Percentiles rank a stretch among this genome's conserved stretches.
phyloP scores from a whole-genome alignment of 345 rosid genomes.

The Eucalyptus rudis region DNA sequence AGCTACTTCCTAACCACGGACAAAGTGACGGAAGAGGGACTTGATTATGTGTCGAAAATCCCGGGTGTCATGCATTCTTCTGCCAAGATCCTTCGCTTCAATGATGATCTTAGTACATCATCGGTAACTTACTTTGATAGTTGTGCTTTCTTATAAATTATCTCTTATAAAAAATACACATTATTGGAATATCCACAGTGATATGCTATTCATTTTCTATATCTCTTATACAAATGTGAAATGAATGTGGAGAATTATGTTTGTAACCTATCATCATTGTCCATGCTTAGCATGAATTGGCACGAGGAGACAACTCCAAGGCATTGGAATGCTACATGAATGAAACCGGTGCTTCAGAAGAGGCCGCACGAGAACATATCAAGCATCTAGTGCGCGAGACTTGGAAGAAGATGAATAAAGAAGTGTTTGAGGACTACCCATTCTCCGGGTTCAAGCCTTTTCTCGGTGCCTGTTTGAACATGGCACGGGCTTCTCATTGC shows the following conservation, averaged over 20 bases:
- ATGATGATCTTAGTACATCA: conserved; percentile 3
- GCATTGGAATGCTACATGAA: not conserved
- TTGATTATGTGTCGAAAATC: not conserved
- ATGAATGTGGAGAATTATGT: not conserved
- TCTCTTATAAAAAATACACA: not conserved
- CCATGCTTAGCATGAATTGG: not conserved
- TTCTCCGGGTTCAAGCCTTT: too few species aligned
- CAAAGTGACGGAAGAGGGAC: not conserved
- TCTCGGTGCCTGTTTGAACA: too few species aligned
- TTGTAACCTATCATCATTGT: not conserved
- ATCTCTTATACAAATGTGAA: not conserved
- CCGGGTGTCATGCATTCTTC: not conserved
- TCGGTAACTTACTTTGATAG: not conserved
- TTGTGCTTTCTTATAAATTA: not conserved
- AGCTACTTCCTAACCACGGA: not conserved
- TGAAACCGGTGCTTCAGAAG: not conserved
- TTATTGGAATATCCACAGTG: not conserved
- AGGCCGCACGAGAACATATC: not conserved
- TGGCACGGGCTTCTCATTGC: too few species aligned
- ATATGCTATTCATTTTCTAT: not conserved
- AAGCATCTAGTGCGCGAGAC: too few species aligned
- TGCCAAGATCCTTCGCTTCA: not conserved
- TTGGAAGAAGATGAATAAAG: too few species aligned
- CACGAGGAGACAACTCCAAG: not conserved
- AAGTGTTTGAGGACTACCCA: too few species aligned